Evolutionary conservation across 768 basidiomycete genomes (phyloP).

Genomic region (Mycena venus): DNA sequence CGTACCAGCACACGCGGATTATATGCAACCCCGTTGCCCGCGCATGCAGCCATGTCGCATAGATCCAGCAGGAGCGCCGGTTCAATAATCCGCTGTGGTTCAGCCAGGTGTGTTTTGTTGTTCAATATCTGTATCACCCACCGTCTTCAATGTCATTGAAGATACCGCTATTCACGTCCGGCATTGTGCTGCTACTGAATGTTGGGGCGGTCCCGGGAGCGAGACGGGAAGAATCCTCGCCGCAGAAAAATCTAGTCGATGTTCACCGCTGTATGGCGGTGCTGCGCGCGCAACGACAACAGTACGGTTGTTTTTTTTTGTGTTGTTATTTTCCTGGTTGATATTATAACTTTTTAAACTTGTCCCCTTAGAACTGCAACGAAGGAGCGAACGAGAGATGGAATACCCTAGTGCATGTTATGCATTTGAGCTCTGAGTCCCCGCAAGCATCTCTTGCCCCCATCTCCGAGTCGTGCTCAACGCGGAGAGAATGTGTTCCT

Average conservation of each 20-base stretch:
- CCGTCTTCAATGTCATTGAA: background rate
- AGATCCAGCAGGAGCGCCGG: slow-evolving; percentile 53
- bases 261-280: slow-evolving; percentile 31
- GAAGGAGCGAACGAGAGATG: too few relatives aligned
- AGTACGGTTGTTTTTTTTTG: too few relatives aligned
- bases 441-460: too few relatives aligned
- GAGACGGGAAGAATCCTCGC: background rate
- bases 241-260: slow-evolving; percentile 26
- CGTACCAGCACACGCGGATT: slow-evolving; percentile 21
- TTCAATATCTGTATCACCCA: background rate
- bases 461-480: too few relatives aligned
- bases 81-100: slow-evolving; percentile 30
- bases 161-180: slow-evolving; percentile 32
- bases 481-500: background rate
- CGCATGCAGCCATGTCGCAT: slow-evolving; percentile 68
- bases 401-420: too few relatives aligned
- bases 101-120: background rate
- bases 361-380: too few relatives aligned
- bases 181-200: slow-evolving; percentile 29
- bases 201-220: slow-evolving; percentile 27
- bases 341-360: too few relatives aligned
- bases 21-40: slow-evolving; percentile 78
- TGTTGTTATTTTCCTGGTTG: too few relatives aligned
- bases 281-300: slow-evolving; percentile 19
- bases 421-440: too few relatives aligned